These are phyloP conservation scores for Cyanodermella asteris DNA, from an alignment of 2,329 filamentous ascomycete species.

Conservation along the genomic window DNA sequence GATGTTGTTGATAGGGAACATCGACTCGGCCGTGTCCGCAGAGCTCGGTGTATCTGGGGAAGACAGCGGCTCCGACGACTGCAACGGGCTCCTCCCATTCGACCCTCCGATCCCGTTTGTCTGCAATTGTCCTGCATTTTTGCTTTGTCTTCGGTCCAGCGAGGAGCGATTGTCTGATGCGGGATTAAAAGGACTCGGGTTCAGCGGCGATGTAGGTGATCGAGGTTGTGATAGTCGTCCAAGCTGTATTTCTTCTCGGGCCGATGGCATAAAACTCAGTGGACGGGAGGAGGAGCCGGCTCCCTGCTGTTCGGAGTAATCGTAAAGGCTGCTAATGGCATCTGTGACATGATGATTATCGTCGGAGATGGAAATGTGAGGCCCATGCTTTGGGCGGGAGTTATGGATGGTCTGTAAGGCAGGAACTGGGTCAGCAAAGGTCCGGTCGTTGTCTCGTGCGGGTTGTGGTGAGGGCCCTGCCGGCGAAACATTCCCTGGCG, in stretches of 20 bases:
- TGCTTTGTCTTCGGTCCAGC: slow-evolving; percentile 12
- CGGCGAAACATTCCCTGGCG: too few species aligned
- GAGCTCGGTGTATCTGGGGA: slow-evolving; percentile 31
- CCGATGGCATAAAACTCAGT: slow-evolving; percentile 46
- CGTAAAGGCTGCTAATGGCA: slow-evolving; percentile 78
- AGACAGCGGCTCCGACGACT: slow-evolving; percentile 24
- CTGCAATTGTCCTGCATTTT: slow-evolving; percentile 10
- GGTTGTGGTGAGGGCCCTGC: too few species aligned
- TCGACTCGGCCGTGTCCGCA: slow-evolving; percentile 33
- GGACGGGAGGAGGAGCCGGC: slow-evolving; percentile 39
- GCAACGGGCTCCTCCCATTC: slow-evolving; percentile 17
- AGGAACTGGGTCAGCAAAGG: too few species aligned
- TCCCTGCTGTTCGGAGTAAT: slow-evolving; percentile 44
- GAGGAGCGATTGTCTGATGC: slow-evolving; percentile 11
- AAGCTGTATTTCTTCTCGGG: background rate
- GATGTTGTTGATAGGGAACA: slow-evolving; percentile 58
- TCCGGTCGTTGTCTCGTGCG: too few species aligned
- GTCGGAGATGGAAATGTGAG: slow-evolving; percentile 55
- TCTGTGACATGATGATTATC: slow-evolving; percentile 87
- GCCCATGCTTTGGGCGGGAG: too few species aligned
- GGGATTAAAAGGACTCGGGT: too few species aligned
- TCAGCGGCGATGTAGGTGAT: too few species aligned
- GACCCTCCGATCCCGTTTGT: slow-evolving; percentile 14
- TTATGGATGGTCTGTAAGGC: too few species aligned
- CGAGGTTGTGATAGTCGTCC: too few species aligned